These are phyloP conservation scores for Quercus ilex DNA, from an alignment of 306 rosid genomes.

Conservation along the genomic window DNA sequence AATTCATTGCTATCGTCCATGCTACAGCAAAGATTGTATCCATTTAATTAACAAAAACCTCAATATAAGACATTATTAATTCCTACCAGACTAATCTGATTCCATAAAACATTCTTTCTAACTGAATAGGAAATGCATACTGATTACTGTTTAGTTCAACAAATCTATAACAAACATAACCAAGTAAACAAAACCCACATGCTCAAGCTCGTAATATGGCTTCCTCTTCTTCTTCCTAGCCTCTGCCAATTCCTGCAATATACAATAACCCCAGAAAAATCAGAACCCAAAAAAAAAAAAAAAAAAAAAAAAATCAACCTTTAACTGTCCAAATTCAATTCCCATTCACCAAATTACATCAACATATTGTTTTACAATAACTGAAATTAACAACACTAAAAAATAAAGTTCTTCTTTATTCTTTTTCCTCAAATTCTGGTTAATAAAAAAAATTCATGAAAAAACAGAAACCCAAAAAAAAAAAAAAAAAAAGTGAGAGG, in stretches of 20 bases:
- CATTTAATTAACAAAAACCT: background rate
- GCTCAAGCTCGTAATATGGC: constrained; percentile 71
- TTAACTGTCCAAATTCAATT: background rate
- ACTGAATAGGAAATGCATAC: background rate
- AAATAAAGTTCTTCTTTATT: background rate
- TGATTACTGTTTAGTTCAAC: background rate
- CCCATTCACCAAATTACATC: background rate
- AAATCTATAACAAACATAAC: background rate
- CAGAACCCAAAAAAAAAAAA: background rate
- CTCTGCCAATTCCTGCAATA: constrained; percentile 71
- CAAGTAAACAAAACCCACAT: constrained; percentile 37
- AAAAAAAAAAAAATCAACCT: background rate
- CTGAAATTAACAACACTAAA: background rate
- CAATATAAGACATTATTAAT: background rate
- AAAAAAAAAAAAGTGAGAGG: background rate
- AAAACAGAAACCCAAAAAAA: background rate
- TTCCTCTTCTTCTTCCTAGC: constrained; percentile 90
- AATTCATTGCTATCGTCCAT: background rate
- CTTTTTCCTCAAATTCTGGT: background rate
- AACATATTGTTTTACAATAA: background rate
- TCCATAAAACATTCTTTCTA: background rate
- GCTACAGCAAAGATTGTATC: background rate
- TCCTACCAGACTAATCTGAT: background rate
- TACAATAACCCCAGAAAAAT: constrained; percentile 4
- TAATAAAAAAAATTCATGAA: background rate